Base-by-base conservation (phyloP, 768 basidiomycete genomes). In the Hortiboletus flavorubellus region DNA sequence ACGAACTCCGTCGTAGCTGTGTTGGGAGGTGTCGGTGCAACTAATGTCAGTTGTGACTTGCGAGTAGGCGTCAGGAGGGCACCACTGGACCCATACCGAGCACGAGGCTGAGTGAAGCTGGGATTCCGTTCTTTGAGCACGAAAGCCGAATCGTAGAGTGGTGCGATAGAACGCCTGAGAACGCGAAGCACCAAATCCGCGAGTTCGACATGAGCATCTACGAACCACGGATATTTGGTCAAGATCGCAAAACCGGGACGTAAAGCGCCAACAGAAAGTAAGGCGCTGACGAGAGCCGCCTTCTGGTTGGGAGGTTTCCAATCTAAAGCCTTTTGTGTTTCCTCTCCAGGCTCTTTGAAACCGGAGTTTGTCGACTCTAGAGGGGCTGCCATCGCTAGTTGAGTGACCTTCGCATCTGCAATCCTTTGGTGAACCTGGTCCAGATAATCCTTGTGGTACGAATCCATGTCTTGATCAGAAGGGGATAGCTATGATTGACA, bases 191-290 rank as follows among this genome's bases (percentile, higher is more conserved):
- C 77, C 43, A 98, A 75, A 68, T 98, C 95, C 8, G 93, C 89
- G 47, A 98, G 77, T 61, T 93, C 89, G 0, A 87, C 83, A 53
- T 89, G 82, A 34, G 86, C 83, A 59, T 92, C 86, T 18, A 89
- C 83, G 44, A 97, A 72, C 88, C 92, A 93, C 5, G 89, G 90
- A 68, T 84, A 93, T 65, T 85, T 86, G 45, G 87, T 81, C 66
- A 98, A 72, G 57, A 98, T 82, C 31, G 84, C 82, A 49, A 93
- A 72, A 9, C 91, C 85, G 2, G 91, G 85, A 44, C 85, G 82
- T 47, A 95, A 64, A 26, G 91, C 91, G 6, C 97, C 97, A 45
- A 98, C 75, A 33, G 91, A 78, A 31, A 99, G 82, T n/a, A 98
- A 75, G 14, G 91, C 89, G 42, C 78, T 75, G 33, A 94, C 70